A percentile compares a stretch with the other conserved stretches of the same genome.
Evolutionary conservation across 345 rosid genomes (phyloP).

Genomic region (Brassica cretica): DNA sequence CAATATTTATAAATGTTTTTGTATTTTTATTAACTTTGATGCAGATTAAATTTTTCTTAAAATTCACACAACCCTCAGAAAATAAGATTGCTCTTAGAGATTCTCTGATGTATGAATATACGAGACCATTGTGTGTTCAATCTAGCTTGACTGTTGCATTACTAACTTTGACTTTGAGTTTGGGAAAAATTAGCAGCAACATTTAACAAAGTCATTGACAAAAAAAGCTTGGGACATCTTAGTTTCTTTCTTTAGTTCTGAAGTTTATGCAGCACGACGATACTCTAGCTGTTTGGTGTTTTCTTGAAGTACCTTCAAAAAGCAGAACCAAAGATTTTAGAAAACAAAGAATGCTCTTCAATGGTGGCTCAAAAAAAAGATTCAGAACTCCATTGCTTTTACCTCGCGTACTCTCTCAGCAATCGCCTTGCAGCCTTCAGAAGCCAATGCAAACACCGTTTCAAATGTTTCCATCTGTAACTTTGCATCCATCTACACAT

Average conservation of each 20-base stretch:
- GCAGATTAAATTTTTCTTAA: no score
- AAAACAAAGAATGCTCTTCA: constrained; percentile 8
- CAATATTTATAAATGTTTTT: no score
- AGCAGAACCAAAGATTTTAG: constrained; percentile 20
- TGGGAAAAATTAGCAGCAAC: neutral
- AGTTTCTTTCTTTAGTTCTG: neutral
- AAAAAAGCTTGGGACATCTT: neutral
- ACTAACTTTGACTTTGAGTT: neutral
- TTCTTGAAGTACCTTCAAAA: constrained; percentile 62
- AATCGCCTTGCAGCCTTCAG: constrained; percentile 86
- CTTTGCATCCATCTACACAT: constrained; percentile 86
- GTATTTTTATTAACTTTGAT: no score
- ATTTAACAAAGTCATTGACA: neutral
- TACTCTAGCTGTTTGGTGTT: constrained; percentile 80
- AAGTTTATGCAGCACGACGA: constrained; percentile 54
- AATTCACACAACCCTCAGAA: no score
- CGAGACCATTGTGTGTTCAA: no score
- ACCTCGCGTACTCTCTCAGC: constrained; percentile 78
- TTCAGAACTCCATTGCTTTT: constrained; percentile 2
- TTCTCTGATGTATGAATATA: no score
- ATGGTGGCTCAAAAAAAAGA: neutral
- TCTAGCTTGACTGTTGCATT: neutral
- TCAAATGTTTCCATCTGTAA: constrained; percentile 73
- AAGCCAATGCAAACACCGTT: constrained; percentile 82
- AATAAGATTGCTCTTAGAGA: no score